phyloP scores from a whole-genome alignment of 129 eudicot species.

The Silybum marianum region DNA sequence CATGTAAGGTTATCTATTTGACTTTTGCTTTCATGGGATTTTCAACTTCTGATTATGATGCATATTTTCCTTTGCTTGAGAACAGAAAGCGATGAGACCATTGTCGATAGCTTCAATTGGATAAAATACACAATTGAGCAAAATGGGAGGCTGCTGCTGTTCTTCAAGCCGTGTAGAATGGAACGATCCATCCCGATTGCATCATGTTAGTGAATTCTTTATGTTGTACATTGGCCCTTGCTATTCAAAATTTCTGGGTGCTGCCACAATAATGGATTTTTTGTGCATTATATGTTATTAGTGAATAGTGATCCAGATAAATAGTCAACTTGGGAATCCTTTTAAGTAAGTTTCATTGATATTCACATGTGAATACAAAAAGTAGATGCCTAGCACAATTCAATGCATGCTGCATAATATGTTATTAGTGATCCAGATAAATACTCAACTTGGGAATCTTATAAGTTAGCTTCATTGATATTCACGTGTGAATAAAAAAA shows the following conservation, averaged over 20 bases:
- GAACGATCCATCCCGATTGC: constrained; percentile 46
- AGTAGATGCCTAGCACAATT: too few relatives aligned
- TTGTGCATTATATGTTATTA: background rate
- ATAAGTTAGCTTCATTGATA: background rate
- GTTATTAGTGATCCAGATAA: background rate
- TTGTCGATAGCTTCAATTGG: constrained; percentile 41
- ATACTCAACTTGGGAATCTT: background rate
- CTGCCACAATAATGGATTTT: background rate
- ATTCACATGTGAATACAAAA: too few relatives aligned
- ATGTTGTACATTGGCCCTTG: background rate
- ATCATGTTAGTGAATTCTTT: constrained; percentile 59
- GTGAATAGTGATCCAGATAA: background rate
- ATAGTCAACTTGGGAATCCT: too few relatives aligned
- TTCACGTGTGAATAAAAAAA: background rate
- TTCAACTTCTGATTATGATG: constrained; percentile 6
- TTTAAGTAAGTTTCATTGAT: too few relatives aligned
- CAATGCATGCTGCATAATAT: background rate
- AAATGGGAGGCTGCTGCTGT: constrained; percentile 91
- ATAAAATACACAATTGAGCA: constrained; percentile 36
- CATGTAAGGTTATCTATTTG: background rate
- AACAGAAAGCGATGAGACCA: constrained; percentile 46
- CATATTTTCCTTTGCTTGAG: constrained; percentile 27
- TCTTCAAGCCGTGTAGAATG: constrained; percentile 57
- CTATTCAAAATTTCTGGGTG: background rate
- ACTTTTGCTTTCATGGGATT: background rate